Percentiles rank a stretch among this genome's conserved stretches.
Conservation (phyloP, 805 yeast genomes). For the Kodamaea kaohsiungensis region DNA sequence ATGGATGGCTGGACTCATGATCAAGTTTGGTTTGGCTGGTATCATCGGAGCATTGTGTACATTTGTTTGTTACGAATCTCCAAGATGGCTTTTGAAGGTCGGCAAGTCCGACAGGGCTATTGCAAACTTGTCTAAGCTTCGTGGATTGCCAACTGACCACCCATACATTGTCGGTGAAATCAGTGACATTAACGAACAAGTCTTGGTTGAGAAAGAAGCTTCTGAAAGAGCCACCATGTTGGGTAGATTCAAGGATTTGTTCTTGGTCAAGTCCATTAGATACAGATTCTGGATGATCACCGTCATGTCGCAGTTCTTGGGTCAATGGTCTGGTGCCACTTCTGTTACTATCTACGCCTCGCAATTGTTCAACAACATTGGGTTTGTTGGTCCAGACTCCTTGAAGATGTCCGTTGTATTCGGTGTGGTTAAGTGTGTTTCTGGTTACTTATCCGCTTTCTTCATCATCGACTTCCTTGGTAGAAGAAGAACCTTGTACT, state of each 20-base stretch:
- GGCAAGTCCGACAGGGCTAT: conserved; percentile 20
- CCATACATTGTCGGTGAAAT: conserved; percentile 44
- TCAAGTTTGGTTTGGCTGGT: conserved; percentile 30
- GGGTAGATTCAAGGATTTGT: conserved; percentile 33
- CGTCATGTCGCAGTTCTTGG: conserved; percentile 18
- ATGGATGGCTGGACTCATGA: conserved; percentile 21
- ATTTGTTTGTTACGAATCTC: conserved; percentile 21
- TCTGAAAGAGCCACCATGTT: conserved; percentile 11
- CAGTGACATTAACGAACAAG: conserved; percentile 37
- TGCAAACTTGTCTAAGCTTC: conserved; percentile 18
- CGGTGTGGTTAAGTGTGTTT: conserved; percentile 52
- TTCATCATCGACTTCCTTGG: conserved; percentile 56
- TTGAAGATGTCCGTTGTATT: conserved; percentile 44
- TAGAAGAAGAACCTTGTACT: conserved; percentile 45
- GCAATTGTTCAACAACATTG: conserved; percentile 31
- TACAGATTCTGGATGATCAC: conserved; percentile 48
- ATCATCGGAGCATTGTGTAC: conserved; percentile 20
- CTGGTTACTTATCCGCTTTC: conserved; percentile 53
- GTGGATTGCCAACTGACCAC: conserved; percentile 24
- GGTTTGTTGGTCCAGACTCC: conserved; percentile 19
- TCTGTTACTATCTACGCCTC: conserved; percentile 58
- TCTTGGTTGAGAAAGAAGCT: conserved; percentile 31
- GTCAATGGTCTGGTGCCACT: conserved; percentile 27
- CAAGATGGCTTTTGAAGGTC: conserved; percentile 25
- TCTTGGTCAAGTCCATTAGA: conserved; percentile 31